Evolutionary conservation across 2,329 filamentous ascomycete genomes (phyloP).

Genomic region (Penicillium sp.): DNA sequence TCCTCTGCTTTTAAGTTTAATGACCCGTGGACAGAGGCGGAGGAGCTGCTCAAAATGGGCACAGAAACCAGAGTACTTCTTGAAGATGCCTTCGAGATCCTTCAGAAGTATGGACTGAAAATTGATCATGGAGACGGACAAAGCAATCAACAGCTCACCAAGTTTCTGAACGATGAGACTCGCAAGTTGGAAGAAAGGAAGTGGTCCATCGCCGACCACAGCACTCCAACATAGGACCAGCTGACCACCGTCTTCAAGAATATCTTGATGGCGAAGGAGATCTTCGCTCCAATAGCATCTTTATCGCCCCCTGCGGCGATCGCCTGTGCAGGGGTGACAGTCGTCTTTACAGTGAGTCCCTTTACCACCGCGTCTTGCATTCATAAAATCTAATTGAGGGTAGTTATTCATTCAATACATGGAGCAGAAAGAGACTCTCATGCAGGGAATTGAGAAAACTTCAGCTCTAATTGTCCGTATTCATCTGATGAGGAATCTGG

Average conservation of each 20-base stretch:
- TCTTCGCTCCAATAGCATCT: slow-evolving; percentile 5
- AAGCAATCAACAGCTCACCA: not conserved
- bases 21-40: no score
- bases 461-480: slow-evolving; percentile 8
- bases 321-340: slow-evolving; percentile 8
- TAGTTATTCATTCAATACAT: slow-evolving; percentile 10
- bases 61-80: not conserved
- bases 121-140: not conserved
- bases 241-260: not conserved
- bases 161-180: not conserved
- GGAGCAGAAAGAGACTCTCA: slow-evolving; percentile 10
- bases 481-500: slow-evolving; percentile 4
- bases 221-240: not conserved
- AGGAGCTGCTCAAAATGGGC: no score
- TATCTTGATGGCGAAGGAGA: slow-evolving; percentile 10
- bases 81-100: not conserved
- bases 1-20: no score
- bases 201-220: not conserved
- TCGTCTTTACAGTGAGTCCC: slow-evolving; percentile 6
- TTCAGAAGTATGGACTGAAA: not conserved
- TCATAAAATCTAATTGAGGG: no score
- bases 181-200: not conserved
- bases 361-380: not conserved
- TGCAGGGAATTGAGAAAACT: slow-evolving; percentile 10
- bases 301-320: slow-evolving; percentile 10